Evolutionary conservation across 2,329 filamentous ascomycete species (phyloP).

Genomic region (Exophiala bonariae): DNA sequence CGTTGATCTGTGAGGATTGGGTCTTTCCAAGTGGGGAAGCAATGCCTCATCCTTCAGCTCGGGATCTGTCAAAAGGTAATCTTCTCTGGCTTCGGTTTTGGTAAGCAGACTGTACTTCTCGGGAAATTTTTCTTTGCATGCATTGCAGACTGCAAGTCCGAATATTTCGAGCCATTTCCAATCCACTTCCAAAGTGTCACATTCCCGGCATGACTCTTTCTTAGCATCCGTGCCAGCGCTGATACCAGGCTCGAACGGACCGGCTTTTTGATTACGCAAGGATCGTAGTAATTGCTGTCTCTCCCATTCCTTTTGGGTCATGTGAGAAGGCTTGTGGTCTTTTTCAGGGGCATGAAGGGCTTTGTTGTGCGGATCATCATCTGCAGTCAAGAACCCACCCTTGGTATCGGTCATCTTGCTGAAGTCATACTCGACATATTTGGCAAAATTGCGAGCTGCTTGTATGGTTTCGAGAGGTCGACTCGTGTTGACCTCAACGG

Average conservation of each 20-base stretch:
- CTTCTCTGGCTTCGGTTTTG: conserved; percentile 93
- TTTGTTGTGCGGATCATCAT: conserved; percentile 88
- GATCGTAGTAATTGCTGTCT: conserved; percentile 72
- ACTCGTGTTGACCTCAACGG: conserved; percentile 35
- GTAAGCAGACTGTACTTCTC: conserved; percentile 95
- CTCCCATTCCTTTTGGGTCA: conserved; percentile 93
- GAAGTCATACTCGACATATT: conserved; percentile 97
- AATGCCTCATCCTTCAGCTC: conserved; percentile 88
- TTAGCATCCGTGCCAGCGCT: conserved; percentile 65
- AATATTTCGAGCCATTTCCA: conserved; percentile 93
- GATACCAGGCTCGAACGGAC: conserved; percentile 87
- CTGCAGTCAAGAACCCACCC: conserved; percentile 85
- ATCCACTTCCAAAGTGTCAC: conserved; percentile 81
- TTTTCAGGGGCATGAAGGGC: conserved; percentile 63
- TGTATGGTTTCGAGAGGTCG: conserved; percentile 57
- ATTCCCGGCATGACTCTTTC: conserved; percentile 80
- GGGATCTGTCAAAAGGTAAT: conserved; percentile 91
- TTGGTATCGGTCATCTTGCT: conserved; percentile 98
- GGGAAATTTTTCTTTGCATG: conserved; percentile 84
- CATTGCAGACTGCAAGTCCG: conserved; percentile 69
- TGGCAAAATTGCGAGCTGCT: conserved; percentile 83
- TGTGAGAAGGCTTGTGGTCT: conserved; percentile 75
- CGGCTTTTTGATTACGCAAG: conserved; percentile 70
- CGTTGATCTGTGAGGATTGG: conserved; percentile 92
- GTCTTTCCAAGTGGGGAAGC: conserved; percentile 80